Evolutionary conservation across 192 early-diverging fungal genomes (phyloP).

Genomic region (Dispira simplex): DNA sequence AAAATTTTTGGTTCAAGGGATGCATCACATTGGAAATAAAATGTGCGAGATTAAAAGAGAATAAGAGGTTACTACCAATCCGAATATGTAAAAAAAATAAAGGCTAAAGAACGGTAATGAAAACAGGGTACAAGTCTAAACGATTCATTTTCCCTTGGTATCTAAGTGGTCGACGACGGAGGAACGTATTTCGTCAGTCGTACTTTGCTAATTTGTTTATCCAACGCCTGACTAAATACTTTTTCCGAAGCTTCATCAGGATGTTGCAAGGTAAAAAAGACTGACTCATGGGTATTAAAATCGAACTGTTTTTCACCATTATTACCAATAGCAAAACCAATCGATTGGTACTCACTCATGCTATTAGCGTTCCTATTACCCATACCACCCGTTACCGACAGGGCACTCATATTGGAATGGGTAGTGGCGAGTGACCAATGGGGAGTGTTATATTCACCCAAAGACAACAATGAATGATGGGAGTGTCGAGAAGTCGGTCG

Average conservation of each 20-base stretch:
- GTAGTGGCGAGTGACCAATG: neutral
- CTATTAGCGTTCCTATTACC: neutral
- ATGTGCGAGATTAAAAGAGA: neutral
- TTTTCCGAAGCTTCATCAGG: neutral
- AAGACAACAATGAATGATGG: neutral
- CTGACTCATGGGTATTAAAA: neutral
- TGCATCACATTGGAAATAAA: neutral
- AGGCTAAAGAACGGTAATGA: neutral
- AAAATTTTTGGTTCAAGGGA: too few relatives aligned
- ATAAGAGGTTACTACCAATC: neutral
- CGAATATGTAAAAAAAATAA: neutral
- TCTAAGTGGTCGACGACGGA: neutral
- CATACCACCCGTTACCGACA: too few relatives aligned
- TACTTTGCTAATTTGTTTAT: conserved; percentile 6
- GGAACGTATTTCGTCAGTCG: neutral
- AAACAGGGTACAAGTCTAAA: neutral
- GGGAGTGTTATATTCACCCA: neutral
- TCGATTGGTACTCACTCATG: neutral
- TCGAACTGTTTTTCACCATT: neutral
- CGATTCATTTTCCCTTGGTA: neutral
- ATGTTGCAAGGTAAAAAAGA: conserved; percentile 10
- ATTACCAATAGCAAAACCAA: conserved; percentile 5
- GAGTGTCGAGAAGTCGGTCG: neutral
- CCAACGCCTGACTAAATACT: neutral
- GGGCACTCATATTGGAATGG: too few relatives aligned